Conservation (phyloP, 192 early-diverging fungal species). For the Cladochytrium replicatum region DNA sequence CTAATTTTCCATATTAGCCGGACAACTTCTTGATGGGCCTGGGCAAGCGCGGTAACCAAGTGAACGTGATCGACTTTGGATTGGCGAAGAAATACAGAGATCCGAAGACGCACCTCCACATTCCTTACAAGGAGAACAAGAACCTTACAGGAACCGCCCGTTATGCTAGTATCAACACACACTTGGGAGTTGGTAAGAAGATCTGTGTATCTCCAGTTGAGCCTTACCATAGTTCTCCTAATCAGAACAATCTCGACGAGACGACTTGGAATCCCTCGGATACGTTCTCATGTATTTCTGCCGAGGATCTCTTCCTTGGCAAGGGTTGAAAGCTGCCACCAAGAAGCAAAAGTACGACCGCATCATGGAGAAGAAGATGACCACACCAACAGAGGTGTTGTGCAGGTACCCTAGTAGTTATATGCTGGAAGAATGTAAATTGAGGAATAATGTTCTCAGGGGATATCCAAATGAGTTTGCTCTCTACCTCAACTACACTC, state of each 20-base stretch:
- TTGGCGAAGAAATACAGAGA: constrained; percentile 57
- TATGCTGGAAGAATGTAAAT: background rate
- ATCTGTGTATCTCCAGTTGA: background rate
- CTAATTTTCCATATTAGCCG: background rate
- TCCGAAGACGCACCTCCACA: constrained; percentile 52
- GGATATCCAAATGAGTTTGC: constrained; percentile 55
- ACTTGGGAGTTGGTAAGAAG: constrained; percentile 44
- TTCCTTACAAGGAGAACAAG: constrained; percentile 59
- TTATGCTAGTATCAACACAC: constrained; percentile 52
- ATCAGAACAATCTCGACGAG: constrained; percentile 53
- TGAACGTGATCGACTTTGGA: constrained; percentile 59
- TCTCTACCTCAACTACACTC: constrained; percentile 53
- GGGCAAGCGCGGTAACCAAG: constrained; percentile 51
- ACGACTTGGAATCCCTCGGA: constrained; percentile 54
- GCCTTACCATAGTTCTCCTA: background rate
- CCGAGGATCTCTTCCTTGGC: constrained; percentile 52
- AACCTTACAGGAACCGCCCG: constrained; percentile 56
- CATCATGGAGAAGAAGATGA: constrained; percentile 67
- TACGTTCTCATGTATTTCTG: constrained; percentile 60
- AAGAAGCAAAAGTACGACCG: constrained; percentile 62
- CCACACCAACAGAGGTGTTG: constrained; percentile 48
- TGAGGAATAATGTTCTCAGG: constrained; percentile 14
- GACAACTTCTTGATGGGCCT: constrained; percentile 35
- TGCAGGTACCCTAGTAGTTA: constrained; percentile 23
- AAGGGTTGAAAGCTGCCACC: constrained; percentile 52